phyloP scores from a whole-genome alignment of 306 rosid genomes.

The Gastrolobium bilobum region DNA sequence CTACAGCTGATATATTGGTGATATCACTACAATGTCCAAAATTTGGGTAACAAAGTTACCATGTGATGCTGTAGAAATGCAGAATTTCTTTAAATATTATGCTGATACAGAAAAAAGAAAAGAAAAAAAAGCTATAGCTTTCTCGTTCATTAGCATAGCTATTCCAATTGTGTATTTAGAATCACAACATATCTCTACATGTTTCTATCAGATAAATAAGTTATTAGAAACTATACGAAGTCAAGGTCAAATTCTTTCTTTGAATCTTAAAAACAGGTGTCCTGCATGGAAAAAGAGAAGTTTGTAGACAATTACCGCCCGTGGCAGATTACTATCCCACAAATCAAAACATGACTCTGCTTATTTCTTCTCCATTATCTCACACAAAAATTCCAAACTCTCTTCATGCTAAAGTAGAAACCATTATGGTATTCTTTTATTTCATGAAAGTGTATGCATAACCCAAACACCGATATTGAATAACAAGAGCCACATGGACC shows the following conservation, averaged over 20 bases:
- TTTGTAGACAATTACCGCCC: neutral
- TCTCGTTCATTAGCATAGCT: neutral
- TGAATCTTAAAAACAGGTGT: neutral
- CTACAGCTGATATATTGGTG: conserved; percentile 47
- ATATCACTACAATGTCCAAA: conserved; percentile 63
- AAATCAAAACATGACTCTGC: conserved; percentile 21
- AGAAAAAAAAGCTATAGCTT: neutral
- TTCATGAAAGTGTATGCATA: neutral
- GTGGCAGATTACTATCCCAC: neutral
- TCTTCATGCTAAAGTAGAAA: neutral
- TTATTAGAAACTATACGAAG: conserved; percentile 12
- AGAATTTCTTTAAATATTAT: conserved; percentile 32
- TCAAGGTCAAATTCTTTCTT: neutral
- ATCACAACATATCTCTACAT: neutral
- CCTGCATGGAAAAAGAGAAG: neutral
- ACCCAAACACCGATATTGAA: neutral
- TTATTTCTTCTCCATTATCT: neutral
- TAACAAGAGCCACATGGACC: neutral
- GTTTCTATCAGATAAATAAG: conserved; percentile 18
- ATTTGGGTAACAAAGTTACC: conserved; percentile 51
- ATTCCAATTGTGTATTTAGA: conserved; percentile 16
- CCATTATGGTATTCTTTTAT: neutral
- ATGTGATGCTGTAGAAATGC: conserved; percentile 53
- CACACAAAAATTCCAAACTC: neutral
- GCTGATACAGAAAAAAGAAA: neutral